A percentile compares a stretch with the other conserved stretches of the same genome.
Evolutionary conservation across 345 rosid genomes (phyloP).

Genomic region (Boechera retrofracta): DNA sequence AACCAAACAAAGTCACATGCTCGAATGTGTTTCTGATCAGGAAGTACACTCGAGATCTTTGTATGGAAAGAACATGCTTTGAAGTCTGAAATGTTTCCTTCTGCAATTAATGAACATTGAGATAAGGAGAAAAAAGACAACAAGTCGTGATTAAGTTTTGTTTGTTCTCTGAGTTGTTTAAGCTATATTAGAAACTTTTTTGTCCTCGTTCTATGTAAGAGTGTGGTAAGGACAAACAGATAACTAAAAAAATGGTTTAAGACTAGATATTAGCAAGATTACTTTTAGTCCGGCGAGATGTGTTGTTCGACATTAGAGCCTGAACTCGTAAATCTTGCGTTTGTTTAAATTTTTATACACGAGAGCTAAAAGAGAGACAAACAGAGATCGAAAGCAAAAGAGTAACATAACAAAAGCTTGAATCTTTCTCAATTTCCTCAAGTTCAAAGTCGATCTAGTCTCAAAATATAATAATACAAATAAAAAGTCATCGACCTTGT

Average conservation of each 20-base stretch:
- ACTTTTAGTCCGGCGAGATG: too few species aligned
- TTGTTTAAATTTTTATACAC: too few species aligned
- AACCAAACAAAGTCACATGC: conserved; percentile 18
- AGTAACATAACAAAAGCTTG: not conserved
- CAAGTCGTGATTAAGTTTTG: not conserved
- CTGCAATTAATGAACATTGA: not conserved
- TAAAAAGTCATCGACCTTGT: not conserved
- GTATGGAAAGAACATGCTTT: not conserved
- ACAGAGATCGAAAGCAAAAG: not conserved
- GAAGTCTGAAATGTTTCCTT: conserved; percentile 1
- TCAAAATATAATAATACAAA: not conserved
- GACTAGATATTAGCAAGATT: too few species aligned
- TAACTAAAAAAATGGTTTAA: not conserved
- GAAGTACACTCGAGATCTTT: conserved; percentile 2
- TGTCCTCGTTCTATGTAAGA: not conserved
- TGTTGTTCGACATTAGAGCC: too few species aligned
- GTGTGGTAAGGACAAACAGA: not conserved
- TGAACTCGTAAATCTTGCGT: not conserved
- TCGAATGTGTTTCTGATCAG: not conserved
- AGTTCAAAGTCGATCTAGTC: not conserved
- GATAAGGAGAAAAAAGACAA: not conserved
- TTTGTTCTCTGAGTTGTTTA: not conserved
- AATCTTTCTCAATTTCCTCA: not conserved
- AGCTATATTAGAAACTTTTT: not conserved
- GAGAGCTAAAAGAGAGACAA: not conserved